Conservation (phyloP, 305 asterid species). For the Fraxinus sp. region DNA sequence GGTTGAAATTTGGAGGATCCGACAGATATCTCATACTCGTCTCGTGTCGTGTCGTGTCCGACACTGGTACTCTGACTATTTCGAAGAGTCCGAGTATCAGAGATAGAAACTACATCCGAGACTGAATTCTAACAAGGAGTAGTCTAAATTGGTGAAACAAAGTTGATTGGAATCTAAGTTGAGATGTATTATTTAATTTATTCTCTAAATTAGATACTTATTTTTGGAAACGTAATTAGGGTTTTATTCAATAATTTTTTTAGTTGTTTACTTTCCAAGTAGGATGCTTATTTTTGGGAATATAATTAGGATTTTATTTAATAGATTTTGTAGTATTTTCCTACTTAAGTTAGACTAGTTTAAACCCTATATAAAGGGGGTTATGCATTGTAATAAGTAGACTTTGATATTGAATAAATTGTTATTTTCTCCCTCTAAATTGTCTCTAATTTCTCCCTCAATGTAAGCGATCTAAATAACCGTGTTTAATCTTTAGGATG, state of each 20-base stretch:
- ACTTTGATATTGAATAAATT: neutral
- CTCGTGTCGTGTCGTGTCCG: no score
- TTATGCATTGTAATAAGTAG: neutral
- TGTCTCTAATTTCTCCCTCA: neutral
- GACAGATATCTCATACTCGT: no score
- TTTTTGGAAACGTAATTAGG: neutral
- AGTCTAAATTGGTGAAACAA: neutral
- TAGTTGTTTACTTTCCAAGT: neutral
- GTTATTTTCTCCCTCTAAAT: neutral
- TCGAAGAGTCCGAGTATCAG: no score
- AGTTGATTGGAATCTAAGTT: neutral
- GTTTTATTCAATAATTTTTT: neutral
- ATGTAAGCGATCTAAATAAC: slow-evolving; percentile 6
- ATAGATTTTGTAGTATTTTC: neutral
- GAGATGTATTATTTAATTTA: neutral
- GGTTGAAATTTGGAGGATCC: no score
- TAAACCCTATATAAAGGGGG: neutral
- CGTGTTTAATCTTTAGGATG: neutral
- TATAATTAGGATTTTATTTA: neutral
- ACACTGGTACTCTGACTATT: no score
- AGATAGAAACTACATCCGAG: neutral
- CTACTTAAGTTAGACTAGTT: neutral
- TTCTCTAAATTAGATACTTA: neutral
- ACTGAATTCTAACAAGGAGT: neutral
- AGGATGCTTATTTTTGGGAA: neutral